These are phyloP conservation scores for Candida glucosophila DNA, from an alignment of 1,139 yeast species.

Conservation along the genomic window DNA sequence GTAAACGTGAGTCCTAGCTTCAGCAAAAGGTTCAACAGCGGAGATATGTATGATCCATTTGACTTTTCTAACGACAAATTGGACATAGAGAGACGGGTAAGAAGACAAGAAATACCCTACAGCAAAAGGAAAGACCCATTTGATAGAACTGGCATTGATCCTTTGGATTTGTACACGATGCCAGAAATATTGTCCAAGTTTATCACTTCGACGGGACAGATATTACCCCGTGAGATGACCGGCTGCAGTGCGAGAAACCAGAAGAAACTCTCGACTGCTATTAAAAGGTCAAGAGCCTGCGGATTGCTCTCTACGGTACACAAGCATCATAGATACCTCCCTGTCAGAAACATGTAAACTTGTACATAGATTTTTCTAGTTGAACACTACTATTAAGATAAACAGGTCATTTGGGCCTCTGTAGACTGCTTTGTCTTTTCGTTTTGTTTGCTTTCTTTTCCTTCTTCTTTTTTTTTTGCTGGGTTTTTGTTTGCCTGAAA, in stretches of 20 bases:
- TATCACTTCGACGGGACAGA: conserved; percentile 56
- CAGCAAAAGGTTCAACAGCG: conserved; percentile 32
- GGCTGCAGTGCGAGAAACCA: conserved; percentile 58
- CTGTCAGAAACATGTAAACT: conserved; percentile 29
- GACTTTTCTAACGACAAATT: conserved; percentile 57
- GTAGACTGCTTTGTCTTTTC: too few species aligned
- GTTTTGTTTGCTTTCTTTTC: too few species aligned
- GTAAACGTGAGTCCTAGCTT: conserved; percentile 17
- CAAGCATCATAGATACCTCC: conserved; percentile 40
- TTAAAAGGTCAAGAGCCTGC: conserved; percentile 59
- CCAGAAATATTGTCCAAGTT: conserved; percentile 56
- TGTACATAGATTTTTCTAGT: too few species aligned
- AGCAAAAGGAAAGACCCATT: conserved; percentile 29
- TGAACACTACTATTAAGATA: too few species aligned
- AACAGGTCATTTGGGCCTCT: too few species aligned
- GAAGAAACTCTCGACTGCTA: conserved; percentile 54
- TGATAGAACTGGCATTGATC: conserved; percentile 50
- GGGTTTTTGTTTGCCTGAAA: too few species aligned
- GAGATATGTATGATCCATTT: conserved; percentile 60
- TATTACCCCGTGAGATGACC: conserved; percentile 58
- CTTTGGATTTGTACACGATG: conserved; percentile 55
- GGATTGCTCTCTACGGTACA: conserved; percentile 62
- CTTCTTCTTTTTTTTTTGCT: too few species aligned
- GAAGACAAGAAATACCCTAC: conserved; percentile 8
- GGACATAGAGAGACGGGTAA: conserved; percentile 25